Conservation (phyloP, 495 filamentous ascomycete genomes). For the Xylaria scruposa region DNA sequence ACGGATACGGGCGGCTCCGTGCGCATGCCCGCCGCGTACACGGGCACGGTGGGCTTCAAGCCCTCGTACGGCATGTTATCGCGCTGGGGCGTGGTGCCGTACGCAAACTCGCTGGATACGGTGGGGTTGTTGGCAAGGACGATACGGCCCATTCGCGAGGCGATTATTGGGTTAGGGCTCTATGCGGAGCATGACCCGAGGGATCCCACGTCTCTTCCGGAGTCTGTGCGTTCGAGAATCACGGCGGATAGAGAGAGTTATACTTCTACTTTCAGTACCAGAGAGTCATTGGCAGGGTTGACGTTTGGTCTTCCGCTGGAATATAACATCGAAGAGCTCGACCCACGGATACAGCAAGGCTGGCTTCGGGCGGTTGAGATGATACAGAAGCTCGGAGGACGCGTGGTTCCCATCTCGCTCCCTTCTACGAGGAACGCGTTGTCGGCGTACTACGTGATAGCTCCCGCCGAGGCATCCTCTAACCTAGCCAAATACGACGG, state of each 20-base stretch:
- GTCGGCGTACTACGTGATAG: constrained; percentile 93
- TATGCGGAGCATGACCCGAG: constrained; percentile 65
- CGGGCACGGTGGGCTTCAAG: constrained; percentile 87
- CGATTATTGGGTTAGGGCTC: constrained; percentile 60
- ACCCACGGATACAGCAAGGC: constrained; percentile 63
- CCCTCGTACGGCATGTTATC: constrained; percentile 87
- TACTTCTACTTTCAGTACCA: constrained; percentile 23
- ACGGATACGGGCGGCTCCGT: constrained; percentile 97
- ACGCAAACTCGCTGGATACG: constrained; percentile 95
- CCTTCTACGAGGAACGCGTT: constrained; percentile 85
- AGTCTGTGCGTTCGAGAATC: constrained; percentile 59
- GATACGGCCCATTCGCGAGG: constrained; percentile 53
- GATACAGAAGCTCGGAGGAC: constrained; percentile 69
- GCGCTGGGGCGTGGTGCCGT: constrained; percentile 89
- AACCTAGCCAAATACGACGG: constrained; percentile 99
- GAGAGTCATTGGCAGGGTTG: constrained; percentile 45
- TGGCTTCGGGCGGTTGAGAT: constrained; percentile 68
- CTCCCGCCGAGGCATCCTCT: constrained; percentile 92
- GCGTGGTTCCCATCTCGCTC: constrained; percentile 76
- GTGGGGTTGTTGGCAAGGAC: constrained; percentile 76
- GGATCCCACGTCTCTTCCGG: constrained; percentile 79
- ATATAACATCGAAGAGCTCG: constrained; percentile 88
- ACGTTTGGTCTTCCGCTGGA: constrained; percentile 80
- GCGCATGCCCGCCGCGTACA: constrained; percentile 89
- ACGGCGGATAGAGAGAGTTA: constrained; percentile 52